phyloP scores from a whole-genome alignment of 139 green algal species.

The Trebouxia sp. region DNA sequence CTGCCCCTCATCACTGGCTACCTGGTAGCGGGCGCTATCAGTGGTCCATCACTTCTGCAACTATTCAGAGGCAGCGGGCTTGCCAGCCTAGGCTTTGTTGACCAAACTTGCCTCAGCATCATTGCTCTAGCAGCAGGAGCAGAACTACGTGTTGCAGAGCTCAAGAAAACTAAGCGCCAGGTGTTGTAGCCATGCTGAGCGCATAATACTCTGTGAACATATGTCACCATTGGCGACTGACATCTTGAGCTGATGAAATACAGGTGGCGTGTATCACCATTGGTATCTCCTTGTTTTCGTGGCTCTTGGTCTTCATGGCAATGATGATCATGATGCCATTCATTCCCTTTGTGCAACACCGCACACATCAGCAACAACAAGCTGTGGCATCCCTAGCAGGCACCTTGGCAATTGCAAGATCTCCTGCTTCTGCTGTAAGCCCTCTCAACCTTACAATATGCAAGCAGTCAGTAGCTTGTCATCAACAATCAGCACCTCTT shows the following conservation, averaged over 20 bases:
- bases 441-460: neutral
- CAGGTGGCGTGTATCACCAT: conserved; percentile 3
- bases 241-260: conserved; percentile 7
- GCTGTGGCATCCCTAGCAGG: conserved; percentile 64
- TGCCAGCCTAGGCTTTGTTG: conserved; percentile 46
- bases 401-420: conserved; percentile 82
- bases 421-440: conserved; percentile 79
- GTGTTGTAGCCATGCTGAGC: conserved; percentile 18
- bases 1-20: conserved; percentile 73
- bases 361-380: conserved; percentile 9
- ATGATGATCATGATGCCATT: conserved; percentile 33
- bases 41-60: conserved; percentile 59
- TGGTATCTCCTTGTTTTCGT: neutral
- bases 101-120: conserved; percentile 70
- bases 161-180: conserved; percentile 63
- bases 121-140: conserved; percentile 80
- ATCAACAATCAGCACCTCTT: too few species aligned
- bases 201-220: too few species aligned
- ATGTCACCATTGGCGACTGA: neutral
- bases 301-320: neutral
- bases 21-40: conserved; percentile 71
- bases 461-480: neutral
- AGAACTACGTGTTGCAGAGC: conserved; percentile 70
- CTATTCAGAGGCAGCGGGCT: conserved; percentile 60
- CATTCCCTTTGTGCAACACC: conserved; percentile 35